Evolutionary conservation across 2,329 filamentous ascomycete species (phyloP).

Genomic region (Pseudogymnoascus sp.): DNA sequence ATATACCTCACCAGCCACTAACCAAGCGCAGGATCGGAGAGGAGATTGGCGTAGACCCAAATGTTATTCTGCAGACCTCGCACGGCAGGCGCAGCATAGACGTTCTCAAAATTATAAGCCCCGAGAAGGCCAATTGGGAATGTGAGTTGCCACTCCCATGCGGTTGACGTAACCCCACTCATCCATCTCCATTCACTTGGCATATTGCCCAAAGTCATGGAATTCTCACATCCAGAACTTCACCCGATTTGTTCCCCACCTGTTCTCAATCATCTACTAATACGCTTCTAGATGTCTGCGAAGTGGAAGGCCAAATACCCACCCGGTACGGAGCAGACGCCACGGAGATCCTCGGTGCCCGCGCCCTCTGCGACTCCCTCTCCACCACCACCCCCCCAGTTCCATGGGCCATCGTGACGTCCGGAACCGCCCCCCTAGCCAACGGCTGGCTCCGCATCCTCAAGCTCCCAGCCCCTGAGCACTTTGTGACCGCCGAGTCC

Average conservation of each 20-base stretch:
- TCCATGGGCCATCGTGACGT: constrained; percentile 78
- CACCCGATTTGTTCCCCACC: not conserved
- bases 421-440: constrained; percentile 59
- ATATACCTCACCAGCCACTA: not conserved
- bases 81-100: constrained; percentile 90
- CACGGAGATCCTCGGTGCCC: constrained; percentile 75
- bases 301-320: constrained; percentile 71
- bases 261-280: not conserved
- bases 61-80: constrained; percentile 78
- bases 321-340: constrained; percentile 68
- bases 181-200: not conserved
- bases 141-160: constrained; percentile 48
- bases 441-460: constrained; percentile 64
- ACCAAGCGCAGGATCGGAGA: constrained; percentile 53
- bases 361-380: constrained; percentile 58
- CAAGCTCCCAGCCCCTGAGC: constrained; percentile 53
- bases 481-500: constrained; percentile 67
- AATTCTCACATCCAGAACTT: not conserved
- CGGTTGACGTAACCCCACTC: constrained; percentile 2
- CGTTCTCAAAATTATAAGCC: constrained; percentile 66
- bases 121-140: constrained; percentile 84
- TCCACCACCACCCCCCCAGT: constrained; percentile 43
- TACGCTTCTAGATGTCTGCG: constrained; percentile 57
- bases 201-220: not conserved
- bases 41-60: constrained; percentile 77